Conservation (phyloP, 331 rosid species). For the Acacia concinna region DNA sequence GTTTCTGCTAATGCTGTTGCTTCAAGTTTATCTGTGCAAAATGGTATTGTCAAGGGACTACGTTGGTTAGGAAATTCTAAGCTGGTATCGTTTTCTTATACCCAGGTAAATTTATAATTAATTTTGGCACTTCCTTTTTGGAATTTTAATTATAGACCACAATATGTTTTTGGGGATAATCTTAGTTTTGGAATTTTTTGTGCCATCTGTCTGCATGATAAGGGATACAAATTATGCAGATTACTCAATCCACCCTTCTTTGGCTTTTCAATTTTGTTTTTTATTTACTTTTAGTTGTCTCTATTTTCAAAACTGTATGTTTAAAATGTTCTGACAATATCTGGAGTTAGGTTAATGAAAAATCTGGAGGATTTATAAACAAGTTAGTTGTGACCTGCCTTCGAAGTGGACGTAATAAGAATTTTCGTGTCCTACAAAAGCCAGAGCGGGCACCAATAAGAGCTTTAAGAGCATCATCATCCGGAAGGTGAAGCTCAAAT, state of each 20-base stretch:
- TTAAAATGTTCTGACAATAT: conserved; percentile 31
- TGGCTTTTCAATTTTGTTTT: background rate
- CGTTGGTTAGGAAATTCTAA: conserved; percentile 99
- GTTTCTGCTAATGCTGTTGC: conserved; percentile 90
- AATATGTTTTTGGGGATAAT: background rate
- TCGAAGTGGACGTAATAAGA: conserved; percentile 90
- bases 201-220: background rate
- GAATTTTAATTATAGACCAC: background rate
- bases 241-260: conserved; percentile 14
- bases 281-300: conserved; percentile 17
- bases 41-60: conserved; percentile 76
- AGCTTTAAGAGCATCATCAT: conserved; percentile 94
- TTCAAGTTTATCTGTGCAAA: conserved; percentile 84
- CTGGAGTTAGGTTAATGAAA: conserved; percentile 79
- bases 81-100: conserved; percentile 92
- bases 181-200: background rate
- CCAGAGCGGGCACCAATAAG: conserved; percentile 97
- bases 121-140: conserved; percentile 24
- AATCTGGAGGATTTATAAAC: conserved; percentile 88
- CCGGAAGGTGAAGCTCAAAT: conserved; percentile 81
- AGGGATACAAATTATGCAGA: conserved; percentile 22
- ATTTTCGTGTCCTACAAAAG: conserved; percentile 90
- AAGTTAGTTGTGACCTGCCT: conserved; percentile 83
- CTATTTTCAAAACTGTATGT: conserved; percentile 14
- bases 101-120: conserved; percentile 57